Conservation (phyloP, 169 alveolate genomes). For the Plasmodium reichenowi region DNA sequence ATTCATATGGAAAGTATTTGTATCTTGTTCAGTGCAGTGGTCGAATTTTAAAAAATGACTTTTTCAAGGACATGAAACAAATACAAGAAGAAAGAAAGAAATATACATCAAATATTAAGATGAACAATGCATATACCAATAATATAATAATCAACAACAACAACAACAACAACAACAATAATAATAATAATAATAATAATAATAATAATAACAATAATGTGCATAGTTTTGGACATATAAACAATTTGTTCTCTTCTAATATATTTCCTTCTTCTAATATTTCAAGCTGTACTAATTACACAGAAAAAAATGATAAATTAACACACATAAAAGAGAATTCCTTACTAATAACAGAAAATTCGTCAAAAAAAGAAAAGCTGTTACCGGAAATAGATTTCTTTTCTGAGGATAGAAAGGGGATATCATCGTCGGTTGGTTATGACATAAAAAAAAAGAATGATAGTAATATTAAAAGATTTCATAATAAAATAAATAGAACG, state of each 20-base stretch:
- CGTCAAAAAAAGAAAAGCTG: not conserved
- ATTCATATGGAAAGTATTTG: constrained; percentile 14
- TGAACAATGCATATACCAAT: not conserved
- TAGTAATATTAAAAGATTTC: not conserved
- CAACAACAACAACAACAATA: not conserved
- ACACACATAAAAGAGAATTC: not conserved
- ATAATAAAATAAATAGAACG: not conserved
- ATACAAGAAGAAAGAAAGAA: constrained; percentile 16
- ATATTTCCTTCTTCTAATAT: too few species aligned
- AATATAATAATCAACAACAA: not conserved
- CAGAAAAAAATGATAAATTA: too few species aligned
- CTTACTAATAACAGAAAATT: not conserved
- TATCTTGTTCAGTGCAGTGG: constrained; percentile 75
- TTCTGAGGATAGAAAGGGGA: not conserved
- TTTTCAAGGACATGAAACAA: constrained; percentile 44
- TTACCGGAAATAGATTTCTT: constrained; percentile 5
- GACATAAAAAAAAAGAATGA: not conserved
- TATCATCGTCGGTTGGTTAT: too few species aligned
- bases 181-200: not conserved
- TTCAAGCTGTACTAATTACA: too few species aligned
- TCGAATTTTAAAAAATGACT: constrained; percentile 61
- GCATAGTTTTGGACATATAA: not conserved
- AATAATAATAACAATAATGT: not conserved
- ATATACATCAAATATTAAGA: not conserved
- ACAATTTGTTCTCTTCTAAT: too few species aligned